Percentiles rank a stretch among this genome's conserved stretches.
Conservation (phyloP, 2,329 filamentous ascomycete species). For the Fusarium anguioides region DNA sequence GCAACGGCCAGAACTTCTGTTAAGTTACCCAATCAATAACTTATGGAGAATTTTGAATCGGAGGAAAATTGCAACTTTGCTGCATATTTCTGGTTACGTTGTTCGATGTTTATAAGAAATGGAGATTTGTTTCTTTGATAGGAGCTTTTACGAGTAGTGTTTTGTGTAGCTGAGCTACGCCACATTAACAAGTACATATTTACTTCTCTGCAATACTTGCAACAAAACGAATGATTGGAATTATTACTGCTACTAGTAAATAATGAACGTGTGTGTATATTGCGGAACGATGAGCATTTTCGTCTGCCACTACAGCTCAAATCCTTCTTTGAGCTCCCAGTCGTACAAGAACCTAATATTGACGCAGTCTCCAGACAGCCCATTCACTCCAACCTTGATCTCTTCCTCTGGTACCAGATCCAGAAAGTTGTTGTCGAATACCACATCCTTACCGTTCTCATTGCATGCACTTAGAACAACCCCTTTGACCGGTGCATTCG, state of each 20-base stretch:
- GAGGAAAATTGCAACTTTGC: neutral
- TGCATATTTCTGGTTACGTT: neutral
- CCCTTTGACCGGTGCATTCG: neutral
- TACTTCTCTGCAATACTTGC: neutral
- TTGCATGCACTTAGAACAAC: neutral
- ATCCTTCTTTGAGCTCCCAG: neutral
- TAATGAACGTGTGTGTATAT: too few species aligned
- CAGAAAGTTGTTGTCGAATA: neutral
- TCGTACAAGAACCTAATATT: slow-evolving; percentile 4
- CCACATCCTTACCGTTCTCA: accelerated
- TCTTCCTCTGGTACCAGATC: neutral
- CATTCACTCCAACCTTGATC: accelerated
- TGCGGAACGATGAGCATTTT: too few species aligned
- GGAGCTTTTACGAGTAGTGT: neutral
- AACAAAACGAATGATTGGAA: too few species aligned
- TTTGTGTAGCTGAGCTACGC: neutral
- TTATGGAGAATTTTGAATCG: accelerated
- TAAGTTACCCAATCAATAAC: neutral
- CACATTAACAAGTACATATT: slow-evolving; percentile 3
- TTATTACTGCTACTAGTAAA: too few species aligned
- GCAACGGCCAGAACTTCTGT: slow-evolving; percentile 25
- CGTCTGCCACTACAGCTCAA: neutral
- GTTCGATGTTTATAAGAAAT: neutral
- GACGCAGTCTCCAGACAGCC: accelerated
- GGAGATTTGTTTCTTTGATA: neutral